These are phyloP conservation scores for Nicotiana tabacum DNA, from an alignment of 257 asterid genomes.

Conservation along the genomic window DNA sequence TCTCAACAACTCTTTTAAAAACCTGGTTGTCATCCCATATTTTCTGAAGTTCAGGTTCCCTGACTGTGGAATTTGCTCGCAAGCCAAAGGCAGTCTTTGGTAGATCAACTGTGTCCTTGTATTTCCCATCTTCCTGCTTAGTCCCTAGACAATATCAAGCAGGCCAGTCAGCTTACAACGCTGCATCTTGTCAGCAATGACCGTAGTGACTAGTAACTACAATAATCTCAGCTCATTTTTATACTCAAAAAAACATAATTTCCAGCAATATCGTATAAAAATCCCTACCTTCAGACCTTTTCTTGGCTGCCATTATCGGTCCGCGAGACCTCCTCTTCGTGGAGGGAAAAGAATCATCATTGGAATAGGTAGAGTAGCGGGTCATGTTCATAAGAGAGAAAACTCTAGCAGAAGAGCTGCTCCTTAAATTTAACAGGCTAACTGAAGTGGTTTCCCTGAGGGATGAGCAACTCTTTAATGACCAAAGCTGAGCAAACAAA, in stretches of 20 bases:
- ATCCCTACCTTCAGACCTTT: conserved; percentile 62
- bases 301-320: conserved; percentile 78
- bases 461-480: conserved; percentile 60
- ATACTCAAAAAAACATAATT: not conserved
- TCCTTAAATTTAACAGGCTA: conserved; percentile 47
- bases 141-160: conserved; percentile 31
- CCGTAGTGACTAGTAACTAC: conserved; percentile 10
- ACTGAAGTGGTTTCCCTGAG: conserved; percentile 49
- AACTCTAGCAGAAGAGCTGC: conserved; percentile 50
- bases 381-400: conserved; percentile 41
- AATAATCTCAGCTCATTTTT: not conserved
- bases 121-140: conserved; percentile 84
- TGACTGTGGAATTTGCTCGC: conserved; percentile 80
- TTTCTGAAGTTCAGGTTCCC: conserved; percentile 95
- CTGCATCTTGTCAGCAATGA: conserved; percentile 10
- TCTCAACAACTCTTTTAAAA: conserved; percentile 55
- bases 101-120: conserved; percentile 86
- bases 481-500: conserved; percentile 60
- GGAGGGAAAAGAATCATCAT: conserved; percentile 39
- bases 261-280: not conserved
- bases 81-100: conserved; percentile 85
- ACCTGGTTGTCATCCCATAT: conserved; percentile 92
- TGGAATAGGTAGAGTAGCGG: conserved; percentile 48
- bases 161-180: conserved; percentile 8
- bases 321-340: conserved; percentile 60